A percentile compares a stretch with the other conserved stretches of the same genome.
These are phyloP conservation scores for Phytophthora citricola DNA, from an alignment of 352 stramenopile species.

Conservation along the genomic window DNA sequence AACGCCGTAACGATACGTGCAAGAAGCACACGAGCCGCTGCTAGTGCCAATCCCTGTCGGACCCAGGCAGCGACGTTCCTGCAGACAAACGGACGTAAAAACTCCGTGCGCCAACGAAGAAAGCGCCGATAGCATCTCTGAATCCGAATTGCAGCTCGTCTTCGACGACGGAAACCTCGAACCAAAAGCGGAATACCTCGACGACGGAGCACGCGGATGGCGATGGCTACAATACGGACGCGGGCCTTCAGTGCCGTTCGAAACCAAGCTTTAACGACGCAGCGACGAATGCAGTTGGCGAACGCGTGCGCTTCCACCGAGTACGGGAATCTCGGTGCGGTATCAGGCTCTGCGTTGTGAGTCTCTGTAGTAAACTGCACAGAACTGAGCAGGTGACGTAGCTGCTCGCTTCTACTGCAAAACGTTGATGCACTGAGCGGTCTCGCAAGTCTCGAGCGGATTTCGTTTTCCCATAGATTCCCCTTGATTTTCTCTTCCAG, in stretches of 20 bases:
- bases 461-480: slow-evolving; percentile 60
- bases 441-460: slow-evolving; percentile 54
- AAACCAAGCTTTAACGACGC: slow-evolving; percentile 34
- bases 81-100: slow-evolving; percentile 27
- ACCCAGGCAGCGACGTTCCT: slow-evolving; percentile 26
- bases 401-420: slow-evolving; percentile 48
- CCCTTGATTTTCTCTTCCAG: slow-evolving; percentile 53
- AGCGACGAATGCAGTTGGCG: slow-evolving; percentile 30
- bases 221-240: slow-evolving; percentile 34
- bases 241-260: slow-evolving; percentile 31
- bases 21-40: slow-evolving; percentile 21
- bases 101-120: slow-evolving; percentile 18
- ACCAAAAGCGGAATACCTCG: slow-evolving; percentile 35
- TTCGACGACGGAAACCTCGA: slow-evolving; percentile 32
- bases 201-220: slow-evolving; percentile 42
- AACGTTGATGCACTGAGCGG: slow-evolving; percentile 60
- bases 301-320: slow-evolving; percentile 45
- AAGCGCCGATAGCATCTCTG: slow-evolving; percentile 37
- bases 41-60: slow-evolving; percentile 3
- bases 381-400: slow-evolving; percentile 42
- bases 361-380: slow-evolving; percentile 24
- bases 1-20: slow-evolving; percentile 16
- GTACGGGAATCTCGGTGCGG: slow-evolving; percentile 39
- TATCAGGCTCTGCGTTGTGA: too few relatives aligned
- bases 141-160: slow-evolving; percentile 38